Conservation (phyloP, 305 asterid species). For the Solanum hybrid region DNA sequence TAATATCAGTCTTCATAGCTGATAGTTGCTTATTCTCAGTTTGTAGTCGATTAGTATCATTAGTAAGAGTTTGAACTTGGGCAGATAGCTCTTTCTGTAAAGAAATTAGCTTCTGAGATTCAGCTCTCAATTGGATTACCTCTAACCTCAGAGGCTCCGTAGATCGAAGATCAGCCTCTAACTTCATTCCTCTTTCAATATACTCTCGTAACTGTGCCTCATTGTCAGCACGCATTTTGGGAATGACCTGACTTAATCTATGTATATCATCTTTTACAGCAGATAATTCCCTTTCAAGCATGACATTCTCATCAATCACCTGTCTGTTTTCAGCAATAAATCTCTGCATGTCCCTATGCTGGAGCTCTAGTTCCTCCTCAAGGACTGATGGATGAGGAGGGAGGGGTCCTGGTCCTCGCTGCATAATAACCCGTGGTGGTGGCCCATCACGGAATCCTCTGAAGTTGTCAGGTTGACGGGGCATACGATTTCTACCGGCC, state of each 20-base stretch:
- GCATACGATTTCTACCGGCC: slow-evolving; percentile 75
- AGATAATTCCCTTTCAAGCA: slow-evolving; percentile 68
- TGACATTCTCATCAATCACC: slow-evolving; percentile 67
- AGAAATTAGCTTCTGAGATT: slow-evolving; percentile 49
- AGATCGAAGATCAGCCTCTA: slow-evolving; percentile 75
- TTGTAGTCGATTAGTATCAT: slow-evolving; percentile 49
- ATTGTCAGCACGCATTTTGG: slow-evolving; percentile 54
- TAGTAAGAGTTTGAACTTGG: slow-evolving; percentile 49
- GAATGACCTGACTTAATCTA: slow-evolving; percentile 57
- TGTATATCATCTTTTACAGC: slow-evolving; percentile 76
- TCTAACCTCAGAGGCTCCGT: slow-evolving; percentile 58
- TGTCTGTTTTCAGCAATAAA: slow-evolving; percentile 58
- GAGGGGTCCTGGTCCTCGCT: slow-evolving; percentile 39
- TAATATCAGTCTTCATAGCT: slow-evolving; percentile 56
- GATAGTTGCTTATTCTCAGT: slow-evolving; percentile 55
- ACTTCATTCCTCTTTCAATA: slow-evolving; percentile 58
- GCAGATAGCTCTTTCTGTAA: slow-evolving; percentile 55
- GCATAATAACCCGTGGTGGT: slow-evolving; percentile 24
- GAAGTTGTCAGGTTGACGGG: slow-evolving; percentile 46
- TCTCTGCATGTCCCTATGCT: slow-evolving; percentile 69
- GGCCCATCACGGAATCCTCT: slow-evolving; percentile 51
- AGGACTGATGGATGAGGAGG: slow-evolving; percentile 57
- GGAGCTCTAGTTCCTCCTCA: slow-evolving; percentile 83
- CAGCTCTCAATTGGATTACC: slow-evolving; percentile 50
- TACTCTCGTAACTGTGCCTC: slow-evolving; percentile 72